Percentiles rank a stretch among this genome's conserved stretches.
Conservation (phyloP, 306 rosid species). For the Medicago ruthenica region DNA sequence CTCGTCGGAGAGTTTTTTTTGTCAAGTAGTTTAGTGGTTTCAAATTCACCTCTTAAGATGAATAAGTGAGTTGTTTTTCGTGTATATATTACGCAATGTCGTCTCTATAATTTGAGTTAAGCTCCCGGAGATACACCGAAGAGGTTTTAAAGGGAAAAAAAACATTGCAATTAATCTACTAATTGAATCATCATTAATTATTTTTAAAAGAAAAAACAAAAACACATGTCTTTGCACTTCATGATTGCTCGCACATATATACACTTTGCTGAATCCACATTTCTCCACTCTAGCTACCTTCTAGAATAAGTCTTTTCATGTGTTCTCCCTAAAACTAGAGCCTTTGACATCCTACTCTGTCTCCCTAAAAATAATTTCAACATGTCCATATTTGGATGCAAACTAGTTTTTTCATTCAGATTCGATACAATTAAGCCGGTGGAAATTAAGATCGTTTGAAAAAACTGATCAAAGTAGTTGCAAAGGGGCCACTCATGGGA, state of each 20-base stretch:
- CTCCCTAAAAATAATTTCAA: slow-evolving; percentile 27
- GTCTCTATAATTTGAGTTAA: no score
- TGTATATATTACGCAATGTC: no score
- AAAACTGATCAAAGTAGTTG: slow-evolving; percentile 41
- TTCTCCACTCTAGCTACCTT: neutral
- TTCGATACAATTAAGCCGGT: slow-evolving; percentile 1
- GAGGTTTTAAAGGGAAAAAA: no score
- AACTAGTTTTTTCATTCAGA: slow-evolving; percentile 8
- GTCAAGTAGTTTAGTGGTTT: no score
- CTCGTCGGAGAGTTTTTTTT: no score
- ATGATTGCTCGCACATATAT: neutral
- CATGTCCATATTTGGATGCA: slow-evolving; percentile 1
- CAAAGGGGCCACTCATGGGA: slow-evolving; percentile 26
- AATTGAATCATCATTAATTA: no score
- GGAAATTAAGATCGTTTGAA: slow-evolving; percentile 42
- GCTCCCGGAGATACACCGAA: no score
- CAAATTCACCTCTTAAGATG: no score
- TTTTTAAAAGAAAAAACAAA: no score
- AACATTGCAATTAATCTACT: no score
- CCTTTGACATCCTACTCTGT: neutral
- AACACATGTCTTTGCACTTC: neutral
- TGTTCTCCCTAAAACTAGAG: slow-evolving; percentile 1
- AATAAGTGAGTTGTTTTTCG: no score
- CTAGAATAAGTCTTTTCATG: neutral
- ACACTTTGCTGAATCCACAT: neutral